A percentile compares a stretch with the other conserved stretches of the same genome.
These are phyloP conservation scores for Tetrahymena malaccensis DNA, from an alignment of 73 alveolate species.

Conservation along the genomic window DNA sequence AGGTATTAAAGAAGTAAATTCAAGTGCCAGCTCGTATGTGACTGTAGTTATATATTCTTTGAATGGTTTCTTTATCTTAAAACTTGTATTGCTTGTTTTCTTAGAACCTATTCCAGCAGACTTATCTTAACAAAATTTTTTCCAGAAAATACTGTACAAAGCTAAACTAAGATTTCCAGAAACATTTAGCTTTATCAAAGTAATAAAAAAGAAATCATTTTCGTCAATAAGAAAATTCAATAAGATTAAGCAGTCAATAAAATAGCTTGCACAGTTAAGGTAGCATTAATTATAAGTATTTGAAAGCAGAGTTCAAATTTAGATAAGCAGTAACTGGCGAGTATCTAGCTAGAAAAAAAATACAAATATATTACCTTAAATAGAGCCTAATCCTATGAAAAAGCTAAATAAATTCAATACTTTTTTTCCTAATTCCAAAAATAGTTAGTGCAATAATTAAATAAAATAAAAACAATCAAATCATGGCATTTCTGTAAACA, in stretches of 20 bases:
- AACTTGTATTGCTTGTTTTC: background rate
- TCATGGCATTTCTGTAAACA: background rate
- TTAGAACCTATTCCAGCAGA: background rate
- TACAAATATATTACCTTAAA: background rate
- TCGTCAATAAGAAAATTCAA: background rate
- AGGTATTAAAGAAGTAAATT: background rate
- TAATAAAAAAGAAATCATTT: background rate
- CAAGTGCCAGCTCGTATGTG: background rate
- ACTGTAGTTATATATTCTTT: background rate
- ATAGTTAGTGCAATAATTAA: background rate
- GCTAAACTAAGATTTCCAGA: background rate
- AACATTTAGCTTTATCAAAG: background rate
- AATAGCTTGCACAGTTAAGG: background rate
- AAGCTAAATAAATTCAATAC: background rate
- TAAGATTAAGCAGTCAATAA: background rate
- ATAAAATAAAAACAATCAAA: background rate
- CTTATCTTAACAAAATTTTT: background rate
- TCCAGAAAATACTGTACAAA: background rate
- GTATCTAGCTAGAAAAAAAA: background rate
- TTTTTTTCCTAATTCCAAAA: background rate
- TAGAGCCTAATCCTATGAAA: background rate
- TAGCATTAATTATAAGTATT: background rate
- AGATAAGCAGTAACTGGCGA: background rate
- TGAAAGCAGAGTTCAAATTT: background rate
- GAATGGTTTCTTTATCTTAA: background rate